These are phyloP conservation scores for Oxyria digyna DNA, from an alignment of 148 eudicot genomes.

Conservation along the genomic window DNA sequence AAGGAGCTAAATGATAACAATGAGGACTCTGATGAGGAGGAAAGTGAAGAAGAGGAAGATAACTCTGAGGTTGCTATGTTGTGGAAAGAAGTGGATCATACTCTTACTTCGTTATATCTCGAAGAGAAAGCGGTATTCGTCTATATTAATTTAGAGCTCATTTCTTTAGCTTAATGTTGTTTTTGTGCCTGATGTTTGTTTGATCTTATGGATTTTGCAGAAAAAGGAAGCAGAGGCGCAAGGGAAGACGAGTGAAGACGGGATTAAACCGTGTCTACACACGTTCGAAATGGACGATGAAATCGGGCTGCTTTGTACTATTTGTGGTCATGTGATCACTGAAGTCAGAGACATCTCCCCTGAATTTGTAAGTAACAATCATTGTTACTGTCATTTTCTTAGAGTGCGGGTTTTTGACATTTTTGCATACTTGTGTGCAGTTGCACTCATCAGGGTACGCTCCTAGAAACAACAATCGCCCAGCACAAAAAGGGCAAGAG, in stretches of 20 bases:
- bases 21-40: constrained; percentile 18
- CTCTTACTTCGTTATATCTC: constrained; percentile 58
- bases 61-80: constrained; percentile 64
- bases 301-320: constrained; percentile 61
- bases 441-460: constrained; percentile 25
- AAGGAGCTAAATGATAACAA: constrained; percentile 27
- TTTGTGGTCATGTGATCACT: constrained; percentile 69
- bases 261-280: constrained; percentile 40
- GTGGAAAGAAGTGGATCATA: constrained; percentile 85
- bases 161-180: not conserved
- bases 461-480: constrained; percentile 8
- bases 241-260: constrained; percentile 18
- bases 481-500: constrained; percentile 18
- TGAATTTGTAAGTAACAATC: constrained; percentile 54
- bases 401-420: too few relatives aligned
- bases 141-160: not conserved
- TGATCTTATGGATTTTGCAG: constrained; percentile 11
- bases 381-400: too few relatives aligned
- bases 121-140: constrained; percentile 43
- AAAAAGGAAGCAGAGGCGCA: constrained; percentile 3
- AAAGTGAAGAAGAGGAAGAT: constrained; percentile 26
- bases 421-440: constrained; percentile 20
- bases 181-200: not conserved
- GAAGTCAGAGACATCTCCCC: constrained; percentile 80
- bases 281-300: constrained; percentile 73